Conservation (phyloP, 331 rosid genomes). For the Telfairia occidentalis region DNA sequence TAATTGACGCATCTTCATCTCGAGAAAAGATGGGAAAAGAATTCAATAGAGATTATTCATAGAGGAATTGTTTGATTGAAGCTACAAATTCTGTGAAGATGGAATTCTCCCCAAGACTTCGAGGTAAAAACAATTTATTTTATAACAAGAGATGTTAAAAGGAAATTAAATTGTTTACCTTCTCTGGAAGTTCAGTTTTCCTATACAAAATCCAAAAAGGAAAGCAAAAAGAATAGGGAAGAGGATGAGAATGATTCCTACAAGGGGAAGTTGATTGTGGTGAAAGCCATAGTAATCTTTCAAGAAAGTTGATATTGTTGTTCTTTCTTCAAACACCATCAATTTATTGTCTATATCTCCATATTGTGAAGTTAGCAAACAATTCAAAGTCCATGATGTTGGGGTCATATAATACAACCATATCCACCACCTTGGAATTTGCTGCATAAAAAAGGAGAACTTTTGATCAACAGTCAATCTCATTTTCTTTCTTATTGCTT, state of each 20-base stretch:
- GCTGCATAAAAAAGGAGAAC: conserved; percentile 25
- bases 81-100: not conserved
- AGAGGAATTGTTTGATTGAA: not conserved
- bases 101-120: not conserved
- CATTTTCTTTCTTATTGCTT: no score
- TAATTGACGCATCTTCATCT: no score
- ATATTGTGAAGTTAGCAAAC: conserved; percentile 76
- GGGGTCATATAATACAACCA: conserved; percentile 73
- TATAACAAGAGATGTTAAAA: not conserved
- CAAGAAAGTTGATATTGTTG: conserved; percentile 43
- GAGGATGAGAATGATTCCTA: conserved; percentile 50
- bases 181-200: conserved; percentile 56
- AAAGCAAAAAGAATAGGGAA: conserved; percentile 53
- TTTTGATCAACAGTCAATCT: not conserved
- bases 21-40: no score
- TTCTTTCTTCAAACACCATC: conserved; percentile 44
- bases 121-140: not conserved
- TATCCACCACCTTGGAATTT: conserved; percentile 91
- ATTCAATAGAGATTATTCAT: no score
- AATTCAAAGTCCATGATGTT: conserved; percentile 76
- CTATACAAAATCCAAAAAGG: conserved; percentile 66
- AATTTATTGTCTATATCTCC: conserved; percentile 48
- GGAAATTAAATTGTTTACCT: conserved; percentile 22
- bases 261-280: conserved; percentile 44
- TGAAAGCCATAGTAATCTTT: conserved; percentile 62